Base-by-base conservation (phyloP, 2,329 filamentous ascomycete genomes). In the Ceratocystis huliohia region DNA sequence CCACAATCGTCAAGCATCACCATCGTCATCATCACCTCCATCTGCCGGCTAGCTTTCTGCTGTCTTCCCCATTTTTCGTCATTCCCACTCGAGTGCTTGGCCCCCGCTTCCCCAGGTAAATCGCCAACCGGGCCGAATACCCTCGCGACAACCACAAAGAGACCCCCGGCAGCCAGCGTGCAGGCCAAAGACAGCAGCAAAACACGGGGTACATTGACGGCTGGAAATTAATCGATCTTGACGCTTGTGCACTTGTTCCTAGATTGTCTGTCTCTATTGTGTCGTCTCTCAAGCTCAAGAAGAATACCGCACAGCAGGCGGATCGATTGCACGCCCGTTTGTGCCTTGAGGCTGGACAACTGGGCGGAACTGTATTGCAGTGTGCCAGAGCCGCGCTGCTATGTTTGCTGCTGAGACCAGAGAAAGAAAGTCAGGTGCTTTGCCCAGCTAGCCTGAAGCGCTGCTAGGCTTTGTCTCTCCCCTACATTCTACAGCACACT, bases 71-170 rank as follows among this genome's bases (percentile, higher is more conserved):
- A 22, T 63, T 41, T 28, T 63, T 44, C 48, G n/a, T 44, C 30
- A 17, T 62, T 30, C 37, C 37, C 44, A 37, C 46, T 57, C 25
- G 37, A 44, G 33, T 63, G 22, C 56, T 50, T 25, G 44, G 46
- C 33, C 62, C 62, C 66, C 61, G 61, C 62, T 67, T 67, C 66
- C 66, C 62, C 66, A 67, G 66, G 66, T 57, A 57, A 57, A 57
- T 67, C 66, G 30, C 33, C 37, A 46, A 53, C 57, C 66, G 62
- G 62, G 41, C 66, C 62, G 66, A 67, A 67, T 67, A 65, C n/a
- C 25, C 61, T 50, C 33, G 46, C 48, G 61, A 65, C 66, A 64
- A 41, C 53, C 41, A 64, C 61, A 50, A 48, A 25, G 44, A 25
- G 61, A n/a, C 2, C 10, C 41, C n/a, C 25, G 7, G 25, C 17